Percentiles rank a stretch among this genome's conserved stretches.
Conservation (phyloP, 805 yeast genomes). For the Limtongia smithiae region DNA sequence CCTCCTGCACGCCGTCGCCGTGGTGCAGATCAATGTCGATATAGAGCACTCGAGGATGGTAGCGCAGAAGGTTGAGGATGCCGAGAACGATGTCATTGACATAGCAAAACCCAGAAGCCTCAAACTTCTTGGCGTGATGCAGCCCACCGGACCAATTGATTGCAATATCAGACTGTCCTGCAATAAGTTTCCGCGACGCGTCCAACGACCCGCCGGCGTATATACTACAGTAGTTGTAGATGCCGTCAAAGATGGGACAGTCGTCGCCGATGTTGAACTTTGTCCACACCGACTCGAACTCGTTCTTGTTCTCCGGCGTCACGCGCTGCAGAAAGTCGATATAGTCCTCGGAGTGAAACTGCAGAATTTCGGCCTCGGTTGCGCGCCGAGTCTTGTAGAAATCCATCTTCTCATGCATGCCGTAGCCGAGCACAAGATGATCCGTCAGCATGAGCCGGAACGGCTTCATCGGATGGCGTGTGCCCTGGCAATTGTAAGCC, state of each 20-base stretch:
- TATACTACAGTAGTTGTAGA: conserved; percentile 70
- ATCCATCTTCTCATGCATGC: conserved; percentile 86
- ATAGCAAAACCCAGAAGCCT: conserved; percentile 88
- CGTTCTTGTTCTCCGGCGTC: conserved; percentile 21
- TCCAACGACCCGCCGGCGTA: conserved; percentile 89
- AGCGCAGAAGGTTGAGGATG: conserved; percentile 70
- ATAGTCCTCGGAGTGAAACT: conserved; percentile 86
- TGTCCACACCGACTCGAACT: conserved; percentile 39
- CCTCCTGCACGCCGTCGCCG: conserved; percentile 95
- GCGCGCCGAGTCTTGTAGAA: conserved; percentile 80
- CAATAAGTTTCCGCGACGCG: conserved; percentile 77
- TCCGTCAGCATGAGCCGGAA: conserved; percentile 90
- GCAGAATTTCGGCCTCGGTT: conserved; percentile 68
- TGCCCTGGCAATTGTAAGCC: conserved; percentile 47
- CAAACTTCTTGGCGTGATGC: conserved; percentile 88
- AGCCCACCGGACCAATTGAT: conserved; percentile 92
- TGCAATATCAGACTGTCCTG: conserved; percentile 85
- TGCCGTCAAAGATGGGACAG: conserved; percentile 78
- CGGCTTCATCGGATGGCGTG: conserved; percentile 98
- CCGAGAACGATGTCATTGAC: conserved; percentile 87
- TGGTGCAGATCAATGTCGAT: conserved; percentile 91
- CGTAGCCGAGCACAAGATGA: conserved; percentile 80
- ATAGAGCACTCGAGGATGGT: conserved; percentile 80
- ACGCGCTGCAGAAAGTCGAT: conserved; percentile 61
- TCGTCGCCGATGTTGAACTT: conserved; percentile 91